phyloP scores from a whole-genome alignment of 106 monocot genomes.

The Apostasia shenzhenica region DNA sequence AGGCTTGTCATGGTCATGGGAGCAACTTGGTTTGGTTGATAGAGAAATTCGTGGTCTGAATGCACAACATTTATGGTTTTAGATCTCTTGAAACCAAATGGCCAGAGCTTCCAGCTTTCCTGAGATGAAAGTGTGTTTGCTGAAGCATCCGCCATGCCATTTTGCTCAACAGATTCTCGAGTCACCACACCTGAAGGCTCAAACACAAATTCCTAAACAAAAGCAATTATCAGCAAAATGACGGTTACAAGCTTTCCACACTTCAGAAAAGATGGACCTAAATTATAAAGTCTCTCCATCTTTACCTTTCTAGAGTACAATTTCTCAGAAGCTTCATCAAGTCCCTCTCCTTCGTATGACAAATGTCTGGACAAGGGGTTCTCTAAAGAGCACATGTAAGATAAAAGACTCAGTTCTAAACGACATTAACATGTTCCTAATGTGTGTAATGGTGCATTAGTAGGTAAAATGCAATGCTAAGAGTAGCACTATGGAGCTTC shows the following conservation, averaged over 20 bases:
- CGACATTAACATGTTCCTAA: neutral
- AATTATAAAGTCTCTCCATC: constrained; percentile 30
- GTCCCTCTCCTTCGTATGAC: constrained; percentile 64
- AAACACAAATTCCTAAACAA: constrained; percentile 41
- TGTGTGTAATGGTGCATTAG: too few species aligned
- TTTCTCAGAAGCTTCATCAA: constrained; percentile 42
- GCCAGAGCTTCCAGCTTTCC: constrained; percentile 73
- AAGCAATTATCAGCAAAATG: constrained; percentile 51
- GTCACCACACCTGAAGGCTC: constrained; percentile 52
- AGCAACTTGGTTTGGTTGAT: constrained; percentile 7
- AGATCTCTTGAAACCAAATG: constrained; percentile 49
- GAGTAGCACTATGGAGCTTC: too few species aligned
- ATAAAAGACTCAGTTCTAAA: constrained; percentile 2
- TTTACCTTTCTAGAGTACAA: constrained; percentile 57
- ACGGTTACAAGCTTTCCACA: constrained; percentile 54
- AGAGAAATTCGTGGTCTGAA: constrained; percentile 9
- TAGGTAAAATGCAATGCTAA: too few species aligned
- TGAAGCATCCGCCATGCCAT: constrained; percentile 11
- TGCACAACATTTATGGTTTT: constrained; percentile 28
- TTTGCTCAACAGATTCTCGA: constrained; percentile 25
- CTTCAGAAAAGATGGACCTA: constrained; percentile 42
- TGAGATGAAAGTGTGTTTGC: constrained; percentile 21
- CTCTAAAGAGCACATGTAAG: constrained; percentile 30
- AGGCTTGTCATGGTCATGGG: constrained; percentile 7
- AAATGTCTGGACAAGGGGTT: constrained; percentile 57